A percentile compares a stretch with the other conserved stretches of the same genome.
Evolutionary conservation across 2,329 filamentous ascomycete genomes (phyloP).

Genomic region (Monosporascus cannonballus): DNA sequence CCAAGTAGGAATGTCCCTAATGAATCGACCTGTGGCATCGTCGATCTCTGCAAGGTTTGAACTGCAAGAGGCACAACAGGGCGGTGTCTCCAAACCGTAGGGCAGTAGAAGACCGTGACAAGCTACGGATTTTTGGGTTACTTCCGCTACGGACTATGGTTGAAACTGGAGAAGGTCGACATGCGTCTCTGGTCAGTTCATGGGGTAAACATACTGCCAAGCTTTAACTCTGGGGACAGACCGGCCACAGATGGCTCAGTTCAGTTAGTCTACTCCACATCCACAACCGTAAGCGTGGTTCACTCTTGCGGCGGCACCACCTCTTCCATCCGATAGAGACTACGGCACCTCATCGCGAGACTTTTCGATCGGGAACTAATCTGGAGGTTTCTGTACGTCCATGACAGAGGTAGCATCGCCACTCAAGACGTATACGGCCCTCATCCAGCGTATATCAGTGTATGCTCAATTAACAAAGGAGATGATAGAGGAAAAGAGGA

Average conservation of each 20-base stretch:
- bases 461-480: no score
- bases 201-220: constrained; percentile 7
- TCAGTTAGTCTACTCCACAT: constrained; percentile 7
- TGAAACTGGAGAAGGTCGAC: neutral
- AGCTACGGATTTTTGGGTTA: neutral
- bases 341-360: neutral
- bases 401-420: no score
- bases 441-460: no score
- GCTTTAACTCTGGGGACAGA: constrained; percentile 8
- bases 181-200: neutral
- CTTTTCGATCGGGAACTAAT: neutral
- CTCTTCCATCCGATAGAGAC: neutral
- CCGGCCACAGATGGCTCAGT: constrained; percentile 12
- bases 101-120: neutral
- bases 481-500: no score
- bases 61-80: neutral
- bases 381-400: no score
- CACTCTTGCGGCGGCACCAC: no score
- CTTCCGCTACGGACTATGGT: neutral
- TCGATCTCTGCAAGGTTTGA: neutral
- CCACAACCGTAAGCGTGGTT: neutral
- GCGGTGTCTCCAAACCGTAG: neutral
- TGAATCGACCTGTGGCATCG: neutral
- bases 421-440: no score
- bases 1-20: neutral